Conservation (phyloP, 495 filamentous ascomycete species). For the Penicillium lagena region DNA sequence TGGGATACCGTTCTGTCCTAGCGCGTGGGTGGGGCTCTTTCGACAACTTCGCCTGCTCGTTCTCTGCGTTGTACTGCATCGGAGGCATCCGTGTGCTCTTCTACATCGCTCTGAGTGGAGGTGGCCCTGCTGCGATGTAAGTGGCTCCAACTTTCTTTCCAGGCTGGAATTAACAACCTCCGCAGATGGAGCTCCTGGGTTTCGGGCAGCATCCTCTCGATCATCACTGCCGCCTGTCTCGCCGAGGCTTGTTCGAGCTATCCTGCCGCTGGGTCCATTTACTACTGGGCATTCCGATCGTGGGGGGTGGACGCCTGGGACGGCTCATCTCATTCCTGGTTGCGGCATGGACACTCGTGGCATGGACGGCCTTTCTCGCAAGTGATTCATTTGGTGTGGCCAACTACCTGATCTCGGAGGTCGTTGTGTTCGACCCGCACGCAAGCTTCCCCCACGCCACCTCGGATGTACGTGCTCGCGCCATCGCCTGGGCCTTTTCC, state of each 20-base stretch:
- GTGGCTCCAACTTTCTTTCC: not conserved
- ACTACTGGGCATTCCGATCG: slow-evolving; percentile 33
- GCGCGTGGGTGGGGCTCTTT: slow-evolving; percentile 24
- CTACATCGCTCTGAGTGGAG: slow-evolving; percentile 27
- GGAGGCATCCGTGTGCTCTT: slow-evolving; percentile 28
- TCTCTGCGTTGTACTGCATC: slow-evolving; percentile 26
- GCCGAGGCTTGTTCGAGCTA: slow-evolving; percentile 29
- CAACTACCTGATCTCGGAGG: slow-evolving; percentile 27
- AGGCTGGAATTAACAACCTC: slow-evolving; percentile 1
- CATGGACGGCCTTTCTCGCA: slow-evolving; percentile 29
- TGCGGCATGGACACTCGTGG: slow-evolving; percentile 30
- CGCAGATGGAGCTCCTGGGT: slow-evolving; percentile 32
- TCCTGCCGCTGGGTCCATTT: slow-evolving; percentile 29
- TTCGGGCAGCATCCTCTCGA: slow-evolving; percentile 27
- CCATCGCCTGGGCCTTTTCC: slow-evolving; percentile 27
- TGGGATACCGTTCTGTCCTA: slow-evolving; percentile 27
- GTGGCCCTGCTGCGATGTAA: slow-evolving; percentile 27
- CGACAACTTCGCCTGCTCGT: slow-evolving; percentile 30
- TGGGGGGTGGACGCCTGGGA: slow-evolving; percentile 24
- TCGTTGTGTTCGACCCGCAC: slow-evolving; percentile 23
- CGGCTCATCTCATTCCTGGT: slow-evolving; percentile 27
- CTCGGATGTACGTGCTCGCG: slow-evolving; percentile 23
- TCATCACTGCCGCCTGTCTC: slow-evolving; percentile 28
- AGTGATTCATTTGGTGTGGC: slow-evolving; percentile 31
- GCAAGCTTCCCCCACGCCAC: slow-evolving; percentile 24